Conservation (phyloP, 1,139 yeast genomes). For the Geotrichum aggregatum region DNA sequence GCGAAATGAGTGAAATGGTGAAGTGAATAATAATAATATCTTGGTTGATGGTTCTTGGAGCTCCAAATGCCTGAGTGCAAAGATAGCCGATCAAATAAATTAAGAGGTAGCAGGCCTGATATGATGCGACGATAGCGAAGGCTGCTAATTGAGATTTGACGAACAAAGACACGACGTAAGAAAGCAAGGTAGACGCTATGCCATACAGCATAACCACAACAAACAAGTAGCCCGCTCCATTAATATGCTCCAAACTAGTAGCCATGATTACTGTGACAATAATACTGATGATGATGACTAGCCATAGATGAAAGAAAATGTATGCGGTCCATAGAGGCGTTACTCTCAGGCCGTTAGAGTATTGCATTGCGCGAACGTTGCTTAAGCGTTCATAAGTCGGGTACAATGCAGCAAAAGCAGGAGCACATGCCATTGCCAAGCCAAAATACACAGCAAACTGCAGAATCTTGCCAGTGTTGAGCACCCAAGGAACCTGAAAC, state of each 20-base stretch:
- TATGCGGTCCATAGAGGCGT: slow-evolving; percentile 39
- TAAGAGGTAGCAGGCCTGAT: slow-evolving; percentile 35
- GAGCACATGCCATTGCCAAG: slow-evolving; percentile 38
- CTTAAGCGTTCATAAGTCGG: slow-evolving; percentile 40
- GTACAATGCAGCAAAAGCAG: slow-evolving; percentile 38
- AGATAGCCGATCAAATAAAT: slow-evolving; percentile 37
- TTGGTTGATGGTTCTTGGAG: slow-evolving; percentile 30
- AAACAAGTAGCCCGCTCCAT: slow-evolving; percentile 37
- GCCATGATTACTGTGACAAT: slow-evolving; percentile 33
- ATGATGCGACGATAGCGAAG: slow-evolving; percentile 38
- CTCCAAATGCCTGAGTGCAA: slow-evolving; percentile 34
- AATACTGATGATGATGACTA: slow-evolving; percentile 31
- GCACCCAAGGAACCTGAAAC: slow-evolving; percentile 36
- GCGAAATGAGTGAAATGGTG: slow-evolving; percentile 34
- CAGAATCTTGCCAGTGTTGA: slow-evolving; percentile 35
- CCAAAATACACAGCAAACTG: slow-evolving; percentile 39
- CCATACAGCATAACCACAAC: slow-evolving; percentile 36
- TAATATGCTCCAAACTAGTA: slow-evolving; percentile 26
- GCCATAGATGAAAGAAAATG: slow-evolving; percentile 31
- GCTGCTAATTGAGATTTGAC: slow-evolving; percentile 39
- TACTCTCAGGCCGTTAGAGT: slow-evolving; percentile 39
- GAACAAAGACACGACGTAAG: slow-evolving; percentile 36
- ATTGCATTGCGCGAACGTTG: slow-evolving; percentile 40
- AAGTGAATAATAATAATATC: slow-evolving; percentile 32
- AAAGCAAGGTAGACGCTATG: slow-evolving; percentile 33